Evolutionary conservation across 2,329 filamentous ascomycete genomes (phyloP).

Genomic region (Colletotrichum navitas): DNA sequence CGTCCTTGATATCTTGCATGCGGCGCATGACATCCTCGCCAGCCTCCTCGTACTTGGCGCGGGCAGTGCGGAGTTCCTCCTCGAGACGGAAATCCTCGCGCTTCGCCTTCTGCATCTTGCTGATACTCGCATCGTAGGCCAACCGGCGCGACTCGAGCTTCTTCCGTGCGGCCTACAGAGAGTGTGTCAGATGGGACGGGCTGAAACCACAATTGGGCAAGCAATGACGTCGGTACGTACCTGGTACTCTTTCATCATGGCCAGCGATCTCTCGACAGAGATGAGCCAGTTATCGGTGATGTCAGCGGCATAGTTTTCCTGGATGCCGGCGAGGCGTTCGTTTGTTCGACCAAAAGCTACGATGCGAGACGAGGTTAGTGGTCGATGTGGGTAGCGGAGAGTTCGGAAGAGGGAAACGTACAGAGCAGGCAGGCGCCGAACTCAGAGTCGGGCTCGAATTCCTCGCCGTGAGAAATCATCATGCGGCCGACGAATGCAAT

Average conservation of each 20-base stretch:
- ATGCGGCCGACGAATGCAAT: slow-evolving; percentile 83
- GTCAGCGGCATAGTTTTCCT: slow-evolving; percentile 84
- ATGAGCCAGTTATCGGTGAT: slow-evolving; percentile 90
- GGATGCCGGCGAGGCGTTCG: slow-evolving; percentile 86
- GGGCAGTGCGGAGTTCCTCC: slow-evolving; percentile 90
- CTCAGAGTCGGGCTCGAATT: slow-evolving; percentile 91
- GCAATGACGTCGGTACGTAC: slow-evolving; percentile 60
- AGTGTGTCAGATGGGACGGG: slow-evolving; percentile 38
- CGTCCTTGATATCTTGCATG: slow-evolving; percentile 97
- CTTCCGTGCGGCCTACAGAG: slow-evolving; percentile 78
- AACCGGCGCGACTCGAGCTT: slow-evolving; percentile 92
- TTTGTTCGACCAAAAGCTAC: slow-evolving; percentile 85
- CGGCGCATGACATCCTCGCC: slow-evolving; percentile 91
- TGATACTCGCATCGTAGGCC: slow-evolving; percentile 89
- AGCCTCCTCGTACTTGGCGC: slow-evolving; percentile 96
- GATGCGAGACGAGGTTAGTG: not conserved
- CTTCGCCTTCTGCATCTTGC: slow-evolving; percentile 93
- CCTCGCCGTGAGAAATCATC: slow-evolving; percentile 91
- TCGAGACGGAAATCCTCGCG: slow-evolving; percentile 94
- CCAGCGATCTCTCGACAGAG: slow-evolving; percentile 87
- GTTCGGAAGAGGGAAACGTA: slow-evolving; percentile 53
- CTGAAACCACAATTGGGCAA: slow-evolving; percentile 28
- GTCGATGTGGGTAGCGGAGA: slow-evolving; percentile 3
- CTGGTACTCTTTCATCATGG: slow-evolving; percentile 99
- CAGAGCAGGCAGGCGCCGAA: slow-evolving; percentile 88